Percentiles rank a stretch among this genome's conserved stretches.
Conservation (phyloP, 352 stramenopile species). For the Phytopythium ostracodes region DNA sequence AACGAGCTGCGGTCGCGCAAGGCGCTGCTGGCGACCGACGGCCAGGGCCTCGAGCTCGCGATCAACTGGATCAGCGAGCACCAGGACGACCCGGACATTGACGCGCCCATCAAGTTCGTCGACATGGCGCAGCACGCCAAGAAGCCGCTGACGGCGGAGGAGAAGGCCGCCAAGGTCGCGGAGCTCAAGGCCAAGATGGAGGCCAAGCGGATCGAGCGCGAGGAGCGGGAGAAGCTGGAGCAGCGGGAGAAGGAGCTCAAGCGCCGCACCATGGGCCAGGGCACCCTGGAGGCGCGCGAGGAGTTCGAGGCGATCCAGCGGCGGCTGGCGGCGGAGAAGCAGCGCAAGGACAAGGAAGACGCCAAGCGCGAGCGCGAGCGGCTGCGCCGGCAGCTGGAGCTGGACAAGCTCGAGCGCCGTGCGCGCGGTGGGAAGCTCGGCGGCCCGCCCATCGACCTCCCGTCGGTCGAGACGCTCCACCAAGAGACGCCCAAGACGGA, state of each 20-base stretch:
- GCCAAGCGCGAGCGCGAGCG: constrained; percentile 87
- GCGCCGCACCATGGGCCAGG: constrained; percentile 68
- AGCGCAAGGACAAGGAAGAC: constrained; percentile 88
- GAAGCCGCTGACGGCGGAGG: constrained; percentile 72
- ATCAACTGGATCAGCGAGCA: constrained; percentile 89
- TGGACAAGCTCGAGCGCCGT: constrained; percentile 89
- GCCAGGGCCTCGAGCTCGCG: constrained; percentile 60
- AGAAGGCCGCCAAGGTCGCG: constrained; percentile 86
- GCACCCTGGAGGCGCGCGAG: constrained; percentile 69
- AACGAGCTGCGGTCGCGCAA: constrained; percentile 74
- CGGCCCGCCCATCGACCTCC: constrained; percentile 59
- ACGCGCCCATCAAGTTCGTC: constrained; percentile 86
- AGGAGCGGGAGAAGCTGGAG: constrained; percentile 75
- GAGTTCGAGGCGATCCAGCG: constrained; percentile 82
- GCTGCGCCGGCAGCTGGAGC: constrained; percentile 84
- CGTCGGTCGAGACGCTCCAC: constrained; percentile 22
- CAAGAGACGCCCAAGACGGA: constrained; percentile 12
- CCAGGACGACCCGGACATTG: constrained; percentile 87
- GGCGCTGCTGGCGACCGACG: constrained; percentile 78
- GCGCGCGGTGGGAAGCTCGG: constrained; percentile 78
- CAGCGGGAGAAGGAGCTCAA: constrained; percentile 70
- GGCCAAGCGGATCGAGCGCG: constrained; percentile 67
- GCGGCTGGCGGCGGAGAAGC: constrained; percentile 71
- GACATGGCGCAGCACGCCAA: constrained; percentile 48
- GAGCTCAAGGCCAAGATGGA: constrained; percentile 81